Base-by-base conservation (phyloP, 2,329 filamentous ascomycete species). In the Pseudogymnoascus sp. region DNA sequence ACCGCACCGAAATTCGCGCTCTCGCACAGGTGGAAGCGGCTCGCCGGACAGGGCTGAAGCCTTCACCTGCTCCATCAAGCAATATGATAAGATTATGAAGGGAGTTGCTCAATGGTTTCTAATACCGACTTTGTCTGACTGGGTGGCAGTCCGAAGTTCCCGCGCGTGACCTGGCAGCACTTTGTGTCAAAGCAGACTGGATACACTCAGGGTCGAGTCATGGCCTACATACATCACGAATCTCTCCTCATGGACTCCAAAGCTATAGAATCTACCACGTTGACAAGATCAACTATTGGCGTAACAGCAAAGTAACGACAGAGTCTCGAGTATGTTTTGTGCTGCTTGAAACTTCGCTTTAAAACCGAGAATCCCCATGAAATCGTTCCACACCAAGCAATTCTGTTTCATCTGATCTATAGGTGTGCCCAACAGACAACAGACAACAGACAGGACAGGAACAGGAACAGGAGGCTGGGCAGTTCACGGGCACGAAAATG, bases 321-420 rank as follows among this genome's bases (percentile, higher is more conserved):
- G 47, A 53, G 47, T 53, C 47, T 53, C 47, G 28, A 53, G 15
- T 53, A 53, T 53, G 47, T 53, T 53, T 53, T 53, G 47, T 53
- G 28, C 28, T 33, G 47, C 28, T 33, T 35, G 28, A 33, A 53
- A 53, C 47, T 33, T 53, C 47, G 47, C 35, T 53, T 33, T 53
- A 33, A 53, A 53, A 53, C 47, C 47, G 4, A 18, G 15, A 53
- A 3, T 53, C 47, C 14, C n/a, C 47, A 20, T 33, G 28, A 33
- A 53, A 12, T 35, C 47, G 47, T 33, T 53, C 47, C 47, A 53
- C 28, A 33, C 11, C 28, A 33, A 33, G 47, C 47, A 53, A 14
- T 33, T 53, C 47, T 6, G 47, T 53, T 53, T 53, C 47, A 53
- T 53, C 47, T 53, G 47, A 53, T 53, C 47, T 53, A 53, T 53